A percentile compares a stretch with the other conserved stretches of the same genome.
Evolutionary conservation across 2,329 filamentous ascomycete genomes (phyloP).

Genomic region (Paramyrothecium sp.): DNA sequence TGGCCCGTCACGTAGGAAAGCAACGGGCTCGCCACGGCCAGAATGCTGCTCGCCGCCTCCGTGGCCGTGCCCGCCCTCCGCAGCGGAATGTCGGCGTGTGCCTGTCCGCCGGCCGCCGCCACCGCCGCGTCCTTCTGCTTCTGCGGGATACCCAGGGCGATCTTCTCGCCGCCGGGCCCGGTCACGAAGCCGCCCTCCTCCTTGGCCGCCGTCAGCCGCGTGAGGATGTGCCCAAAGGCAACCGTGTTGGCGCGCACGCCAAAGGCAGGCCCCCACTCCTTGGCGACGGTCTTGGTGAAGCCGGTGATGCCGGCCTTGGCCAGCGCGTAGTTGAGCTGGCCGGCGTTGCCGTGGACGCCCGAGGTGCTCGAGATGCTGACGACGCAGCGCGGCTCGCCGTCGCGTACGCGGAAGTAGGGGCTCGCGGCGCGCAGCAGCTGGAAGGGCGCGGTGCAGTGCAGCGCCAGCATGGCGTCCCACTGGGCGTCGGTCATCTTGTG

Average conservation of each 20-base stretch:
- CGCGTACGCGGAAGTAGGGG: constrained; percentile 84
- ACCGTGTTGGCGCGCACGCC: constrained; percentile 82
- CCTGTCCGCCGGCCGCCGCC: constrained; percentile 35
- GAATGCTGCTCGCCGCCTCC: constrained; percentile 74
- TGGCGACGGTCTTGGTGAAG: constrained; percentile 85
- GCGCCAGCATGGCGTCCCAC: constrained; percentile 82
- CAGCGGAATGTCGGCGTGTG: constrained; percentile 72
- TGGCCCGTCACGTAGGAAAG: constrained; percentile 85
- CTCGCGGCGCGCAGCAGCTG: constrained; percentile 76
- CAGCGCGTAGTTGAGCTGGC: constrained; percentile 85
- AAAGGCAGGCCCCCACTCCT: constrained; percentile 85
- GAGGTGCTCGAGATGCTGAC: constrained; percentile 83
- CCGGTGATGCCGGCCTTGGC: constrained; percentile 84
- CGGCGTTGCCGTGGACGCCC: constrained; percentile 82
- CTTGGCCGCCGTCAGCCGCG: constrained; percentile 79
- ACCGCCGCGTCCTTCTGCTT: constrained; percentile 40
- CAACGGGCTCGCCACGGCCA: constrained; percentile 78
- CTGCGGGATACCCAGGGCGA: constrained; percentile 71
- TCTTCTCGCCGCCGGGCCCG: constrained; percentile 72
- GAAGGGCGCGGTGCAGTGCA: constrained; percentile 86
- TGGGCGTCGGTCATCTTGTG: constrained; percentile 92
- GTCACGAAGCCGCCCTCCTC: constrained; percentile 79
- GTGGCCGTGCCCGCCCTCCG: constrained; percentile 73
- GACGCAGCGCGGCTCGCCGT: constrained; percentile 74
- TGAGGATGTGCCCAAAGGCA: constrained; percentile 80